Percentiles rank a stretch among this genome's conserved stretches.
Conservation (phyloP, 305 asterid species). For the Fraxinus nigra region DNA sequence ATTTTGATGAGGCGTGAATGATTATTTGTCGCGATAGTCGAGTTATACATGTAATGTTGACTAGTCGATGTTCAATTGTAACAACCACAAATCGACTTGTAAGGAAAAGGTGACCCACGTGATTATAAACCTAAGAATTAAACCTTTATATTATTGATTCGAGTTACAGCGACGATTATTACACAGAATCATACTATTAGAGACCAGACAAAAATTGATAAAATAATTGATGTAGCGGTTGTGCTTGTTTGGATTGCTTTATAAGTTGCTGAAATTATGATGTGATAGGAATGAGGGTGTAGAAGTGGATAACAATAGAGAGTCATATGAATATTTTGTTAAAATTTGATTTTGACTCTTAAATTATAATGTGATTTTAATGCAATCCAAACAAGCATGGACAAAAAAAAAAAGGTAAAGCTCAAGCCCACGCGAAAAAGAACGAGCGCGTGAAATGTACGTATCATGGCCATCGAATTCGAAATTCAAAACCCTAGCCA, state of each 20-base stretch:
- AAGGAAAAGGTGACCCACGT: not conserved
- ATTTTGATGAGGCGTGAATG: not conserved
- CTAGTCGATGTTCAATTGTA: not conserved
- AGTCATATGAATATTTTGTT: too few relatives aligned
- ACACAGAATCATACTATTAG: too few relatives aligned
- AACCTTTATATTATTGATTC: not conserved
- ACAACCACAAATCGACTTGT: too few relatives aligned
- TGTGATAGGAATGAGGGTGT: too few relatives aligned
- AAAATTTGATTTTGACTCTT: too few relatives aligned
- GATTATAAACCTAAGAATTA: not conserved
- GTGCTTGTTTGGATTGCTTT: not conserved
- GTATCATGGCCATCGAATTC: not conserved
- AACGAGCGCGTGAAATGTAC: not conserved
- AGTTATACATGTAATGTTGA: too few relatives aligned
- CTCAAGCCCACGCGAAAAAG: not conserved
- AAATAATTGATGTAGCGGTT: not conserved
- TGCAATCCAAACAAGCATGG: not conserved
- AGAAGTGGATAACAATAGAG: too few relatives aligned
- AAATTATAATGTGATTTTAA: too few relatives aligned
- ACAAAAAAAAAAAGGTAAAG: not conserved
- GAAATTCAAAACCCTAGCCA: not conserved
- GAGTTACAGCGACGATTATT: not conserved
- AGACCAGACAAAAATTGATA: not conserved
- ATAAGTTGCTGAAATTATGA: not conserved
- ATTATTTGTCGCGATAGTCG: not conserved